Base-by-base conservation (phyloP, 23 red algal species). In the Gracilaria gracilis region DNA sequence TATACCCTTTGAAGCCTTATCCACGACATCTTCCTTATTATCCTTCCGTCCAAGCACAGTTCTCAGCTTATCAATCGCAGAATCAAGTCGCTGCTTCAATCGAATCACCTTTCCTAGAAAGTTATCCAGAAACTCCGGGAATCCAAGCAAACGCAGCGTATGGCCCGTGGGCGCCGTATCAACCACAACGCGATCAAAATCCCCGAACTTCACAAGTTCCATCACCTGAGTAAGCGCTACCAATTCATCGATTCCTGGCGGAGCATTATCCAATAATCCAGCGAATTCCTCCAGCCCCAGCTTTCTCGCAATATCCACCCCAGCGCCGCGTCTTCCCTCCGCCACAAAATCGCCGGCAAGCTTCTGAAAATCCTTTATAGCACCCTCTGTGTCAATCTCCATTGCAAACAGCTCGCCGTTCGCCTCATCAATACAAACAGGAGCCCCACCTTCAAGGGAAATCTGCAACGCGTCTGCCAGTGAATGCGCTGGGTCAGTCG, bases 161-260 rank as follows among this genome's bases (percentile, higher is more conserved):
- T 99, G 97, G 12, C 97, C 97, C 7, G 97, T 99, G 0, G 97
- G 97, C 46, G 97, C 97, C 34, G 97, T 99, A 58, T 99, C 97
- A 16, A 99, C 88, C 39, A 99, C 87, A 14, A 99, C 86, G 35
- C 89, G 86, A 57, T 99, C 95, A 80, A 91, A 99, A 51, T 95
- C 80, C 0, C 88, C 92, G 37, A 65, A 81, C 46, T 90, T 84
- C 37, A 99, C 86, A 69, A 99, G 74, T 25, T 87, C 89, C 50
- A 99, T 72, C 34, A 99, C 94, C 77, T 95, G 86, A 5, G 94
- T 85, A n/a, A 99, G 87, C 38, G 94, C 97, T 17, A 99, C 90
- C 1, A 96, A 77, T 77, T 99, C 97, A 65, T 99, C 97, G 37
- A 96, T 94, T 17, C 97, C 97, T 20, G 97, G 97, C 24, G 97